Evolutionary conservation across 106 monocot genomes (phyloP), one percentile per base, ranked within the genome.

Genomic region (Phalaenopsis equestris): DNA sequence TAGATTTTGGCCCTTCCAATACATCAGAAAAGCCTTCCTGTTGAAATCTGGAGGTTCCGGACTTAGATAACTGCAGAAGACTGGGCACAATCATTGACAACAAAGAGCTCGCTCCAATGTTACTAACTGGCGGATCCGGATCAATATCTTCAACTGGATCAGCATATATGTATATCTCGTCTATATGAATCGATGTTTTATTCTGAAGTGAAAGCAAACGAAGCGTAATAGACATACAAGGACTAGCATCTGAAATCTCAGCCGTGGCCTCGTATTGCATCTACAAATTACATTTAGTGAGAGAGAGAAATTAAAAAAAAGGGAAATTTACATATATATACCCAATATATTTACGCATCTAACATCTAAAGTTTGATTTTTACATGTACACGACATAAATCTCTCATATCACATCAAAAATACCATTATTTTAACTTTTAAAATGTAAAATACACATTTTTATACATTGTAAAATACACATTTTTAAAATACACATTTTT

Each of bases 131-230:
- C 61, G 83, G 57, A 6, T 80, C 82, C 67, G 85, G 79, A 75
- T 80, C 46, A 49, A 72, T 42, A 23, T 81, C 79, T 68, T 89
- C 89, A 73, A 89, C 80, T 55, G 94, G 97, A 86, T 97, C 92
- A 77, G 90, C 89, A 88, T 85, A 92, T 65, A 97, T 84, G 84
- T 92, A 97, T 46, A 97, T 89, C 77, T 97, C 97, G 24, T 89
- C 92, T 55, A 94, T 61, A 79, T 90, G 86, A 79, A 92, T 79
- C 80, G 82, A 85, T 17, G 79, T 84, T 77, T 89, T 92, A 2
- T 74, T 77, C 80, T 92, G 90, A 74, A 97, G 83, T 47, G 97
- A 97, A 39, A 97, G 90, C 78, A 97, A 85, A 5, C 94, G 87
- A 78, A 97, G 78, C 46, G 90, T 92, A 16, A 97, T 72, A 39